Percentiles rank a stretch among this genome's conserved stretches.
These are phyloP conservation scores for Hypoxylon sp. DNA, from an alignment of 2,329 filamentous ascomycete genomes.

Conservation along the genomic window DNA sequence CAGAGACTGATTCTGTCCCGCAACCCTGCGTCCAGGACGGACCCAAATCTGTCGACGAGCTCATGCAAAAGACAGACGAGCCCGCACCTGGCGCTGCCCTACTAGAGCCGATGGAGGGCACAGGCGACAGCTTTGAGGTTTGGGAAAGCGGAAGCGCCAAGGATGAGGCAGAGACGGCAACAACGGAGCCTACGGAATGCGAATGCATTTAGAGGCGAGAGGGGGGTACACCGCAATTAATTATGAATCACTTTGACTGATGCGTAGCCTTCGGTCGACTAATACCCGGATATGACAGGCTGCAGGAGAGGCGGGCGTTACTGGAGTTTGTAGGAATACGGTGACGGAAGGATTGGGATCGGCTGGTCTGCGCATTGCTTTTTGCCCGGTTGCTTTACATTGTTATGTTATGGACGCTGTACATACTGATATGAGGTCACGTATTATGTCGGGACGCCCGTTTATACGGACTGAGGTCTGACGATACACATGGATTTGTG, in stretches of 20 bases:
- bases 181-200: slow-evolving; percentile 41
- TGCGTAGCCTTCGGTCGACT: slow-evolving; percentile 24
- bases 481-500: background rate
- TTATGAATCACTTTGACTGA: slow-evolving; percentile 15
- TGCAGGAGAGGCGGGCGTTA: slow-evolving; percentile 10
- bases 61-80: slow-evolving; percentile 55
- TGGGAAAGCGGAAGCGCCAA: slow-evolving; percentile 78
- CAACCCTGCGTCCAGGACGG: slow-evolving; percentile 41
- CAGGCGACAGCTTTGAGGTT: slow-evolving; percentile 72
- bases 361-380: slow-evolving; percentile 11
- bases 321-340: slow-evolving; percentile 30
- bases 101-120: slow-evolving; percentile 68
- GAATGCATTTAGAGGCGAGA: slow-evolving; percentile 31
- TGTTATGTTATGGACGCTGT: slow-evolving; percentile 34
- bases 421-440: slow-evolving; percentile 27
- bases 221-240: background rate
- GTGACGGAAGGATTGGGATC: slow-evolving; percentile 7
- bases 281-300: slow-evolving; percentile 33
- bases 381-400: slow-evolving; percentile 12
- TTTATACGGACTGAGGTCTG: background rate
- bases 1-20: slow-evolving; percentile 52
- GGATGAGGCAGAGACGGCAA: slow-evolving; percentile 62
- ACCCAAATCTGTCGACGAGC: slow-evolving; percentile 52
- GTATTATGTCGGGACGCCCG: background rate
- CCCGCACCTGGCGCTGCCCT: slow-evolving; percentile 60